phyloP scores from a whole-genome alignment of 148 eudicot species.

The Rhododendron mucronatum region DNA sequence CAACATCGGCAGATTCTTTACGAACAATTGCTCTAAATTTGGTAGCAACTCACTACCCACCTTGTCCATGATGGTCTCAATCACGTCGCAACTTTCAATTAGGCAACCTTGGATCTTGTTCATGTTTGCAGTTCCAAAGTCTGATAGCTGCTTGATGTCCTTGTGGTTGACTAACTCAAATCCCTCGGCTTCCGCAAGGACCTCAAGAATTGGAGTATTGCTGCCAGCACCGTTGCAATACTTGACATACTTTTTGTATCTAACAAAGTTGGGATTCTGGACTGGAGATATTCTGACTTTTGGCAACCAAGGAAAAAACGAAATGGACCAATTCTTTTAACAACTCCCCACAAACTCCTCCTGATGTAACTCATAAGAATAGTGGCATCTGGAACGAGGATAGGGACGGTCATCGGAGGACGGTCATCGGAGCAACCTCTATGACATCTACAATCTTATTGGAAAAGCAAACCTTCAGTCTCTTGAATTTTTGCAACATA shows the following conservation, averaged over 20 bases:
- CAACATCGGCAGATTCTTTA: constrained; percentile 3
- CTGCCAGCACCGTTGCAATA: background rate
- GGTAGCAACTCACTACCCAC: background rate
- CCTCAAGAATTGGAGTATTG: background rate
- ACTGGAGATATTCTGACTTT: background rate
- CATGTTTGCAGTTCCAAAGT: background rate
- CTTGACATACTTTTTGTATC: background rate
- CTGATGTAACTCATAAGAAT: background rate
- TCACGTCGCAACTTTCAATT: background rate
- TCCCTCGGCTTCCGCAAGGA: background rate
- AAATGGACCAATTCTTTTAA: background rate
- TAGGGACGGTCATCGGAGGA: background rate
- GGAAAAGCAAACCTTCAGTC: background rate
- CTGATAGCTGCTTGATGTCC: background rate
- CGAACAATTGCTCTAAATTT: constrained; percentile 6
- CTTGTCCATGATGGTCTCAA: background rate
- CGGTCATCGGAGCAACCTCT: background rate
- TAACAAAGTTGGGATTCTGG: too few relatives aligned
- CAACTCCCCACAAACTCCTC: background rate
- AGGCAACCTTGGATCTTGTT: constrained; percentile 6
- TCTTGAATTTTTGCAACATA: background rate
- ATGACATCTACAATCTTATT: background rate
- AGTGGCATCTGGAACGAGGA: background rate
- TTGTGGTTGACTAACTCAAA: constrained; percentile 6
- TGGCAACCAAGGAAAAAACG: constrained; percentile 2